phyloP scores from a whole-genome alignment of 352 stramenopile genomes.

The Phytophthora fragariaefolia region DNA sequence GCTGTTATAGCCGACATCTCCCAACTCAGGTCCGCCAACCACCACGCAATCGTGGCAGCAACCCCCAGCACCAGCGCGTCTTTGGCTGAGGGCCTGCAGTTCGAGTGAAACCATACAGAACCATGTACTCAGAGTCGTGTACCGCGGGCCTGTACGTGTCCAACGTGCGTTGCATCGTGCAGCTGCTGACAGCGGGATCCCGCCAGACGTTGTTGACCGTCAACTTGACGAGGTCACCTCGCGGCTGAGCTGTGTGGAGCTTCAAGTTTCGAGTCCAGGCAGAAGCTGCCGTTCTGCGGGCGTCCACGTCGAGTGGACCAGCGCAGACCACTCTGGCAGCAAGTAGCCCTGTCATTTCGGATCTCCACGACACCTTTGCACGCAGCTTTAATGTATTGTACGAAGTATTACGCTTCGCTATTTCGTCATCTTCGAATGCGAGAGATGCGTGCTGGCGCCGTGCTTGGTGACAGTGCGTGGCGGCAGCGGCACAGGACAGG shows the following conservation, averaged over 20 bases:
- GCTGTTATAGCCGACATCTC: no score
- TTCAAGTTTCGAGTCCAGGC: no score
- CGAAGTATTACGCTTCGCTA: neutral
- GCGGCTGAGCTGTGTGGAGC: no score
- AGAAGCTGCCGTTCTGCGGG: no score
- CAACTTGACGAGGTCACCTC: neutral
- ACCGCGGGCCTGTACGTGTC: neutral
- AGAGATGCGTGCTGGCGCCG: neutral
- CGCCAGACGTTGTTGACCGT: no score
- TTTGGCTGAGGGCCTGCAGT: no score
- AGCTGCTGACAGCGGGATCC: slow-evolving; percentile 10
- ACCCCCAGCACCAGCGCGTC: no score
- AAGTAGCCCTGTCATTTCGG: no score
- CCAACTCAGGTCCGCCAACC: no score
- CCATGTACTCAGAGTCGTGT: slow-evolving; percentile 8
- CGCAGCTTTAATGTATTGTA: neutral
- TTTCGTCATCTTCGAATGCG: neutral
- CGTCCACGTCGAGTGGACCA: neutral
- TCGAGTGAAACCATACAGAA: no score
- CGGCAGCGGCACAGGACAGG: neutral
- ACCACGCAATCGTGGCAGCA: no score
- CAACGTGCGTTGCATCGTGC: slow-evolving; percentile 28
- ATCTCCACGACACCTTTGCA: neutral
- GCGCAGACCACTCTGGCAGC: neutral
- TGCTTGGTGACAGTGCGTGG: neutral